Evolutionary conservation across 495 filamentous ascomycete genomes (phyloP).

Genomic region (Podospora pseudoanserina): DNA sequence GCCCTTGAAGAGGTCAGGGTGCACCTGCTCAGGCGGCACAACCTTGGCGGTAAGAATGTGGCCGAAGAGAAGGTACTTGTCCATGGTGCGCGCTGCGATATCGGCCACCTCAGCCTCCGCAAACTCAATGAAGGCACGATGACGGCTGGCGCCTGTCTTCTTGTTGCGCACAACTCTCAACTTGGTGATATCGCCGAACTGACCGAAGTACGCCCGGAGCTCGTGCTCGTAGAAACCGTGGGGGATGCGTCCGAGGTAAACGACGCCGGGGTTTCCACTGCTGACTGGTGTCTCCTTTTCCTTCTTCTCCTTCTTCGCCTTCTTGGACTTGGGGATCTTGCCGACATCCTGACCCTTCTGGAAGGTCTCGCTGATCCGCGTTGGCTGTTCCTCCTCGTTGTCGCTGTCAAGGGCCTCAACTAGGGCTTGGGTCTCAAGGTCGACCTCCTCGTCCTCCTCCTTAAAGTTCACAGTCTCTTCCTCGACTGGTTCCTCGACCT

Average conservation of each 20-base stretch:
- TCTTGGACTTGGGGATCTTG: conserved; percentile 56
- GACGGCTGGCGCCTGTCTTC: conserved; percentile 80
- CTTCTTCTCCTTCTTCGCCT: conserved; percentile 34
- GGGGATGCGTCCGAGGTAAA: conserved; percentile 87
- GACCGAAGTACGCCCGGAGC: conserved; percentile 90
- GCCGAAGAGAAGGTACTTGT: conserved; percentile 93
- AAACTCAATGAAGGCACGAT: conserved; percentile 94
- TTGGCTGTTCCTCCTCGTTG: conserved; percentile 49
- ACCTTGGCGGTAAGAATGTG: conserved; percentile 84
- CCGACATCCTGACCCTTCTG: conserved; percentile 59
- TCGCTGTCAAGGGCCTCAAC: conserved; percentile 77
- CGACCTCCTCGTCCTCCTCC: conserved; percentile 40
- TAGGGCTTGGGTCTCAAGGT: conserved; percentile 53
- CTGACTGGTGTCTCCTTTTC: conserved; percentile 13
- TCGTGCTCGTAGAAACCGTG: conserved; percentile 96
- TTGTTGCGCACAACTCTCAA: conserved; percentile 88
- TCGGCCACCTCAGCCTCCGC: conserved; percentile 70
- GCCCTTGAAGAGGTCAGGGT: conserved; percentile 78
- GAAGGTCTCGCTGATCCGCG: conserved; percentile 46
- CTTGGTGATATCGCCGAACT: conserved; percentile 80
- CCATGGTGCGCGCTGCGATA: conserved; percentile 90
- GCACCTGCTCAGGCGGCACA: conserved; percentile 70
- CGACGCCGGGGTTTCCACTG: conserved; percentile 63
- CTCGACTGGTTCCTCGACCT: conserved; percentile 18
- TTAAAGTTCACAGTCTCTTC: conserved; percentile 31